These are phyloP conservation scores for Aspergillus ibericus DNA, from an alignment of 2,329 filamentous ascomycete species.

Conservation along the genomic window DNA sequence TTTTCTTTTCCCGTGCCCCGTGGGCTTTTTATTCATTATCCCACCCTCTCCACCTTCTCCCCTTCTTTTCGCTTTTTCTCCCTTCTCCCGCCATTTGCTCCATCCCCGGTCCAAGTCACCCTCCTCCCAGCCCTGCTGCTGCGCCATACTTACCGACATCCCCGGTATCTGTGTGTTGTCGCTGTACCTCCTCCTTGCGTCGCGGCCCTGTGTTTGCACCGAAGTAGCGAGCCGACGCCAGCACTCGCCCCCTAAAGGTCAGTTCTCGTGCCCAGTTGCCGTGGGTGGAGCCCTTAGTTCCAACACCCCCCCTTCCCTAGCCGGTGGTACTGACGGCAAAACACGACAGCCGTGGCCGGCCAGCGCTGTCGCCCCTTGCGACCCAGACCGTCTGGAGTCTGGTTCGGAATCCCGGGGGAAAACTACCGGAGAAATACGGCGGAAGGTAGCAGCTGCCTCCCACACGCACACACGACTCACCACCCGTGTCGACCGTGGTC, in stretches of 20 bases:
- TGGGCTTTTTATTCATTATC: not conserved
- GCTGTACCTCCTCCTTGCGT: not conserved
- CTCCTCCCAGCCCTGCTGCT: no score
- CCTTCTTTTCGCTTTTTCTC: slow-evolving; percentile 6
- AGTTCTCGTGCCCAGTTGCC: not conserved
- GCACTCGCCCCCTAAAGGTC: not conserved
- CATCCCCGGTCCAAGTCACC: not conserved
- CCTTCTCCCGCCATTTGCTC: not conserved
- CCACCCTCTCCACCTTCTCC: not conserved
- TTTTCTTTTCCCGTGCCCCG: slow-evolving; percentile 4
- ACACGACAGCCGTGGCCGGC: slow-evolving; percentile 1
- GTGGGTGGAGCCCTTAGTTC: not conserved
- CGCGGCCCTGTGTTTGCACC: not conserved
- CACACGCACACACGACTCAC: not conserved
- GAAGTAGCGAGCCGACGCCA: not conserved
- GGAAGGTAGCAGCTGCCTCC: slow-evolving; percentile 14
- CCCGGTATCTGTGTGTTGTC: not conserved
- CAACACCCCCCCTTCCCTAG: not conserved
- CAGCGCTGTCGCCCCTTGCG: slow-evolving; percentile 8
- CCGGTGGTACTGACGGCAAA: slow-evolving; percentile 7
- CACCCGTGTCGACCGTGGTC: slow-evolving; percentile 16
- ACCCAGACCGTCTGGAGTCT: slow-evolving; percentile 10
- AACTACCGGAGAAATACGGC: slow-evolving; percentile 25
- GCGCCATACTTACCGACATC: not conserved
- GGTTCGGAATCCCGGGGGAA: slow-evolving; percentile 24